Evolutionary conservation across 208 protist genomes (phyloP).

Genomic region (Trypanosoma rangeli): DNA sequence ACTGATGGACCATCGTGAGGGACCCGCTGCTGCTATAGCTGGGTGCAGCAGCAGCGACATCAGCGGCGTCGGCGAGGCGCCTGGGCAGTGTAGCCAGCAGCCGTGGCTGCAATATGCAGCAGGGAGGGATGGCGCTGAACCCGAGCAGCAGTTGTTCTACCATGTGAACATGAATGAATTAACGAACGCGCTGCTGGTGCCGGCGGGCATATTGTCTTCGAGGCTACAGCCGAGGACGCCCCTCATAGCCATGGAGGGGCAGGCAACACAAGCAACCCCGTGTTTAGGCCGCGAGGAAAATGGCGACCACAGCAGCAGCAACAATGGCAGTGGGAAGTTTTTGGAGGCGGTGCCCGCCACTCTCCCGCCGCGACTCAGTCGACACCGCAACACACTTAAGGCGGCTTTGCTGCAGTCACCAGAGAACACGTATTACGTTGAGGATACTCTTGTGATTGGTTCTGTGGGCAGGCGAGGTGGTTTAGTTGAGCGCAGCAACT

Average conservation of each 20-base stretch:
- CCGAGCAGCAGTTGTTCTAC: slow-evolving; percentile 15
- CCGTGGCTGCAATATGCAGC: neutral
- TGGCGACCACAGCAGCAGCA: neutral
- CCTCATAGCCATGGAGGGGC: neutral
- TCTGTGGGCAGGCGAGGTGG: slow-evolving; percentile 1
- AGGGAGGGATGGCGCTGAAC: neutral
- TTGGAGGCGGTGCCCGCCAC: neutral
- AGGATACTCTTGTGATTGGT: slow-evolving; percentile 26
- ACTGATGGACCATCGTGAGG: neutral
- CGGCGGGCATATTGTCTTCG: slow-evolving; percentile 14
- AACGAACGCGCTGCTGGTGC: slow-evolving; percentile 23
- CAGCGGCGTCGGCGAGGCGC: neutral
- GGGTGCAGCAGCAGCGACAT: neutral
- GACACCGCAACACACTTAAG: slow-evolving; percentile 16
- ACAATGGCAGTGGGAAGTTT: neutral
- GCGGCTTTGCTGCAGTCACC: neutral
- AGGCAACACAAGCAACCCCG: neutral
- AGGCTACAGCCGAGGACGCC: slow-evolving; percentile 9
- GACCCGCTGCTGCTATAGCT: neutral
- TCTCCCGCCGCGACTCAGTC: neutral
- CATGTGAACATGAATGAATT: slow-evolving; percentile 17
- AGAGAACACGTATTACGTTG: slow-evolving; percentile 16
- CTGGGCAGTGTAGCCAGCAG: neutral
- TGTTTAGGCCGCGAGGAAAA: neutral
- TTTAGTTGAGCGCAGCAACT: neutral